Evolutionary conservation across 306 rosid species (phyloP), one percentile per base, ranked within the genome.

Genomic region (Arachis stenosperma): DNA sequence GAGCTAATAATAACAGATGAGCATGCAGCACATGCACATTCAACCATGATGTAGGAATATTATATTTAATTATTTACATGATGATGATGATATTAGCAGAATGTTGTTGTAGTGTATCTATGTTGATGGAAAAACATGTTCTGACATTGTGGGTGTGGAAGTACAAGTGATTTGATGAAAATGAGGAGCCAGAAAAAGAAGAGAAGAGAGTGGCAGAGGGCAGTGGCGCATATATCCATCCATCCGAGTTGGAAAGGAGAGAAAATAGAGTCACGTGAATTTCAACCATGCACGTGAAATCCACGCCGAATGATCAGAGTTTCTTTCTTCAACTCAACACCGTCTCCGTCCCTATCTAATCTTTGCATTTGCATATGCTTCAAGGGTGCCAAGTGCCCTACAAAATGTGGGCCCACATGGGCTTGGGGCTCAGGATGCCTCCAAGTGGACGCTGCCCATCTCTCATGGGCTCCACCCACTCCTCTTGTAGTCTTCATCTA

Each of bases 251-350:
- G n/a, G 10, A n/a, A 51, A 52, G 14, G 9, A 44, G n/a, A 44
- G 13, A 68, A 50, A 68, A 72, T 75, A 40, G 66, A 3, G 82
- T 74, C 89, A 81, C 86, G 86, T 84, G 87, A 88, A 79, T n/a
- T 67, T 76, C 78, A 75, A 7, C 37, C 29, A 8, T 17, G 46
- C 82, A 78, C 73, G 77, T 78, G 73, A 78, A 62, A 13, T 46
- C 60, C 80, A 69, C 73, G 73, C 83, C 67, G 10, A 9, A 30
- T 1, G 12, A 0, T 71, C 22, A 59, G 22, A 64, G 15, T 51
- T 27, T 53, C 42, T 66, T 0, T 33, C 4, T 0, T 33, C 4
- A 33, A 33, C 37, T 33, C 37, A 33, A 33, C 37, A 33, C 4
- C 37, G 4, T 22, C 37, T 2, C 37, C 37, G 37, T 33, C 37